Base-by-base conservation (phyloP, 306 rosid genomes). In the Citrullus amarus region DNA sequence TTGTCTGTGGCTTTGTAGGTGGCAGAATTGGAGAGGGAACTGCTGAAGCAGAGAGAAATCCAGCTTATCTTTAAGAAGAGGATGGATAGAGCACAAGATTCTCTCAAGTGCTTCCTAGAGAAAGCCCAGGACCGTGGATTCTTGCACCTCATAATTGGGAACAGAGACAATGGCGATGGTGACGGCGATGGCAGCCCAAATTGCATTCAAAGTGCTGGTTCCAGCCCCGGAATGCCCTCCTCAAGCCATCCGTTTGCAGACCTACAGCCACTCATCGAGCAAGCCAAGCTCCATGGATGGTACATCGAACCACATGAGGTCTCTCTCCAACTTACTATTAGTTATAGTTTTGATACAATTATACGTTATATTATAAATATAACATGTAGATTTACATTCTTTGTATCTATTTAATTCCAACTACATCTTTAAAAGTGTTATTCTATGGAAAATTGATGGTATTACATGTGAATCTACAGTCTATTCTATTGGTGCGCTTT, bases 61-160 rank as follows among this genome's bases (percentile, higher is more conserved):
- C 41, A 81, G 65, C 51, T 85, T 0, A 78, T 82, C 76, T 88
- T 82, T 57, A 79, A 53, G 59, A 86, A 76, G 77, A 82, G 79
- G 46, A 46, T 81, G 85, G 88, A 86, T 72, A 88, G 86, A 80
- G 80, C 89, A 50, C 91, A 88, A 12, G 96, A 88, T 15, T 90
- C 91, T 81, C 68, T 92, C n/a, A 85, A 85, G 75, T 80, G 85
- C 57, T 90, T 95, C 79, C 92, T 94, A 61, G 90, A 92, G 74
- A 67, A 85, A 70, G 98, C 97, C 68, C 97, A 92, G 57, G 89
- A 94, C 50, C 88, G 87, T 81, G 96, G 96, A 14, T 86, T 89
- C 65, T 71, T 94, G 85, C 84, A 84, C 80, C 85, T 82, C 57
- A 82, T 88, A 0, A 48, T 75, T 56, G 77, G 59, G 51, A 65